These are phyloP conservation scores for Coffea canephora DNA, from an alignment of 257 asterid genomes.

Conservation along the genomic window DNA sequence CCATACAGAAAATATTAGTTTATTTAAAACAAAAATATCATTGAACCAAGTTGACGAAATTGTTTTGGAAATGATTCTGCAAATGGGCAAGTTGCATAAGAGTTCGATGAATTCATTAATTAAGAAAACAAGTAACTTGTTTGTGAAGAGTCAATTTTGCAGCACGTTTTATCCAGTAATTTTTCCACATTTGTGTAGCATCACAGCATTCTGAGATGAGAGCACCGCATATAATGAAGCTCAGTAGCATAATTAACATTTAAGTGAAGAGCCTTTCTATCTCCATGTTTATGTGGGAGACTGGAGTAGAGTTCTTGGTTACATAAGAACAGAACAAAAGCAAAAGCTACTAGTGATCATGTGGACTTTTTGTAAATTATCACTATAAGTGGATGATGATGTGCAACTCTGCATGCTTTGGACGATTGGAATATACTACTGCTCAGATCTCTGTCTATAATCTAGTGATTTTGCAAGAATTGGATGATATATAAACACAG, in stretches of 20 bases:
- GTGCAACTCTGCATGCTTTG: not conserved
- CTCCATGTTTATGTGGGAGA: not conserved
- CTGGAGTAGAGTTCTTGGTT: not conserved
- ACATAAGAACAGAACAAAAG: not conserved
- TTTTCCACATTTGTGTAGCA: not conserved
- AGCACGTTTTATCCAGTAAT: not conserved
- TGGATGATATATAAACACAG: not conserved
- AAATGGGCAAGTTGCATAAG: not conserved
- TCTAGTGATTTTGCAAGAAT: not conserved
- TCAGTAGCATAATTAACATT: not conserved
- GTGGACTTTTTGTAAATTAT: not conserved
- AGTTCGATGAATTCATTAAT: not conserved
- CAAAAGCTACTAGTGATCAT: not conserved
- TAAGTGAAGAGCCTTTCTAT: not conserved
- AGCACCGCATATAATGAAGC: not conserved
- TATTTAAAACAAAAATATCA: not conserved
- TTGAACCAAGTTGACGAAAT: not conserved
- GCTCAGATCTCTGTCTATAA: not conserved
- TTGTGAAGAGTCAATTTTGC: not conserved
- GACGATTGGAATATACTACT: not conserved
- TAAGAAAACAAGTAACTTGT: not conserved
- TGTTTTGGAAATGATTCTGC: not conserved
- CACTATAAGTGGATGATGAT: not conserved
- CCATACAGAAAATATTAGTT: not conserved
- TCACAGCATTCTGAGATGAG: not conserved